Percentiles rank a stretch among this genome's conserved stretches.
Conservation (phyloP, 257 asterid genomes). For the Solanum chilense region DNA sequence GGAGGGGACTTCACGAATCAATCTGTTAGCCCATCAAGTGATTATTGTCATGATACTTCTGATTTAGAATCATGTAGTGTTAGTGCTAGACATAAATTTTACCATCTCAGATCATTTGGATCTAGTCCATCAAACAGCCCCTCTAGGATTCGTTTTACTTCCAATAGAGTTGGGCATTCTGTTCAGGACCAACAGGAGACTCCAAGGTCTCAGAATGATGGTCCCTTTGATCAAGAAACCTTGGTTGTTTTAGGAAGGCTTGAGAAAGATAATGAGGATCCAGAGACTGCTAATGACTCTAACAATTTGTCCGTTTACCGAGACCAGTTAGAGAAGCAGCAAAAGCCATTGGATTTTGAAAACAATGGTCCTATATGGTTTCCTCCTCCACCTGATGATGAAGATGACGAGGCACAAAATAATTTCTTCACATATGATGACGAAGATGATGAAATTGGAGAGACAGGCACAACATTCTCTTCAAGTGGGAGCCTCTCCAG, state of each 20-base stretch:
- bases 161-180: slow-evolving; percentile 46
- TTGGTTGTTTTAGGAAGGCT: slow-evolving; percentile 44
- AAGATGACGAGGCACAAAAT: slow-evolving; percentile 41
- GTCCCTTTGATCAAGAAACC: slow-evolving; percentile 36
- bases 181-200: slow-evolving; percentile 54
- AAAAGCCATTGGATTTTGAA: slow-evolving; percentile 58
- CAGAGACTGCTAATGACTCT: slow-evolving; percentile 22
- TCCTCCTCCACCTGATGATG: slow-evolving; percentile 77
- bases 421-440: slow-evolving; percentile 57
- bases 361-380: slow-evolving; percentile 64
- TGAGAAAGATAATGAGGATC: slow-evolving; percentile 32
- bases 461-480: slow-evolving; percentile 22
- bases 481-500: slow-evolving; percentile 27
- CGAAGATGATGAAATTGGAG: slow-evolving; percentile 76
- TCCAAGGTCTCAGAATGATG: slow-evolving; percentile 24
- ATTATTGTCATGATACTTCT: slow-evolving; percentile 51
- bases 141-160: slow-evolving; percentile 45
- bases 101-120: slow-evolving; percentile 53
- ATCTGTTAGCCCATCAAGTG: slow-evolving; percentile 40
- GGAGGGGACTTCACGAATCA: slow-evolving; percentile 50
- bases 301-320: slow-evolving; percentile 21
- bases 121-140: slow-evolving; percentile 83
- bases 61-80: slow-evolving; percentile 71
- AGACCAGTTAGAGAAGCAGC: slow-evolving; percentile 26
- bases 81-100: slow-evolving; percentile 60